Percentiles rank a stretch among this genome's conserved stretches.
Evolutionary conservation across 1,284 basidiomycete species (phyloP).

Genomic region (Salmacisia buchloeana): DNA sequence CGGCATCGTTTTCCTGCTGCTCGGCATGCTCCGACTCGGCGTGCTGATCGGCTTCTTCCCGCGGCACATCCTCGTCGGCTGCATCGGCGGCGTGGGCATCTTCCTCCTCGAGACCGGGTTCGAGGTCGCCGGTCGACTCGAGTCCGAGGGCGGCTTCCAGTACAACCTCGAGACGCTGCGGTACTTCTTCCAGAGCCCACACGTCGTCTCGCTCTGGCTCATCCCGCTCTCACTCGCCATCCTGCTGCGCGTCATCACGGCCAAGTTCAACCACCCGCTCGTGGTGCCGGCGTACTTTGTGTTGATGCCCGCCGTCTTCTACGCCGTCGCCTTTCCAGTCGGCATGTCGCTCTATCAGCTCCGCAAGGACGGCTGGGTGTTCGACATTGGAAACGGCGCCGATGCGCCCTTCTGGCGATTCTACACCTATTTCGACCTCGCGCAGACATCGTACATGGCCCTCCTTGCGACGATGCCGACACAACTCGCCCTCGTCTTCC

Average conservation of each 20-base stretch:
- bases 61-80: slow-evolving; percentile 73
- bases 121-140: slow-evolving; percentile 74
- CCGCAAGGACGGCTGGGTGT: slow-evolving; percentile 75
- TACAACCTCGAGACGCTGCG: slow-evolving; percentile 64
- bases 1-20: slow-evolving; percentile 54
- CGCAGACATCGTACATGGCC: slow-evolving; percentile 39
- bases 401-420: slow-evolving; percentile 47
- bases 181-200: slow-evolving; percentile 51
- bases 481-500: slow-evolving; percentile 63
- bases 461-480: slow-evolving; percentile 53
- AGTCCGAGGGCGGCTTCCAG: slow-evolving; percentile 68
- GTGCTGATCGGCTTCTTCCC: slow-evolving; percentile 91
- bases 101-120: slow-evolving; percentile 64
- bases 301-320: slow-evolving; percentile 75
- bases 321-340: slow-evolving; percentile 60
- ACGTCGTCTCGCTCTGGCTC: slow-evolving; percentile 68
- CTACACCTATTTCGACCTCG: slow-evolving; percentile 49
- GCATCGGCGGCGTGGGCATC: slow-evolving; percentile 91
- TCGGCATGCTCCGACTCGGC: slow-evolving; percentile 73
- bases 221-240: slow-evolving; percentile 73
- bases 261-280: slow-evolving; percentile 76
- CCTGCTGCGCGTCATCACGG: slow-evolving; percentile 72
- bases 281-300: slow-evolving; percentile 87
- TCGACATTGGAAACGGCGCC: slow-evolving; percentile 62
- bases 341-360: slow-evolving; percentile 62